Evolutionary conservation across 169 alveolate genomes (phyloP).

Genomic region (Cryptosporidium sp.): DNA sequence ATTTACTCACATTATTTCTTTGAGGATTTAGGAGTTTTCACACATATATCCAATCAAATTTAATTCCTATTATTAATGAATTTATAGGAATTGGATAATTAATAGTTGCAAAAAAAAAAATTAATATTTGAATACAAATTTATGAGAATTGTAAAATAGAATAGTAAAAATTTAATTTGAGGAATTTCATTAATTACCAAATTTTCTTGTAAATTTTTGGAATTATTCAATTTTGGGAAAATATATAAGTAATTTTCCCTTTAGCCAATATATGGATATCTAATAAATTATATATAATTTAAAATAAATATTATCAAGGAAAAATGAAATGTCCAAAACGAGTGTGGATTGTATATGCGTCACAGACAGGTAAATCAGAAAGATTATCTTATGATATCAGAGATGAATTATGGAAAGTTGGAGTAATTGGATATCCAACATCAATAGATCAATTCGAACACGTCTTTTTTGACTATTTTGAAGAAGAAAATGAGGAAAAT

Average conservation of each 20-base stretch:
- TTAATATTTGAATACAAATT: not conserved
- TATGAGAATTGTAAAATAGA: too few relatives aligned
- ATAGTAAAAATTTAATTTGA: too few relatives aligned
- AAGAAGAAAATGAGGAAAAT: not conserved
- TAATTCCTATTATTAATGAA: too few relatives aligned
- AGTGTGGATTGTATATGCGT: conserved; percentile 70
- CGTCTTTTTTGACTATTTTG: conserved; percentile 49
- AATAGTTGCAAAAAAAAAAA: too few relatives aligned
- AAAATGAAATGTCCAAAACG: conserved; percentile 48
- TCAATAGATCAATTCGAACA: conserved; percentile 45
- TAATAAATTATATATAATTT: too few relatives aligned
- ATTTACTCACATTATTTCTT: too few relatives aligned
- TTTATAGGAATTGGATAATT: not conserved
- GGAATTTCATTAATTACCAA: too few relatives aligned
- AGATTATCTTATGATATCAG: conserved; percentile 46
- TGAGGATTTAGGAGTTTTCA: not conserved
- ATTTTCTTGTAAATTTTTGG: too few relatives aligned
- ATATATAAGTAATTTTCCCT: too few relatives aligned
- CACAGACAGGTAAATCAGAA: conserved; percentile 72
- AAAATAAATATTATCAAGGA: not conserved
- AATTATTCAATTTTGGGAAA: not conserved
- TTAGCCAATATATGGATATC: too few relatives aligned
- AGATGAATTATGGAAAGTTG: conserved; percentile 57
- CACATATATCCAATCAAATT: not conserved
- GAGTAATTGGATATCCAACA: conserved; percentile 68